phyloP scores from a whole-genome alignment of 139 green algal genomes.

The Micractinium sp. region DNA sequence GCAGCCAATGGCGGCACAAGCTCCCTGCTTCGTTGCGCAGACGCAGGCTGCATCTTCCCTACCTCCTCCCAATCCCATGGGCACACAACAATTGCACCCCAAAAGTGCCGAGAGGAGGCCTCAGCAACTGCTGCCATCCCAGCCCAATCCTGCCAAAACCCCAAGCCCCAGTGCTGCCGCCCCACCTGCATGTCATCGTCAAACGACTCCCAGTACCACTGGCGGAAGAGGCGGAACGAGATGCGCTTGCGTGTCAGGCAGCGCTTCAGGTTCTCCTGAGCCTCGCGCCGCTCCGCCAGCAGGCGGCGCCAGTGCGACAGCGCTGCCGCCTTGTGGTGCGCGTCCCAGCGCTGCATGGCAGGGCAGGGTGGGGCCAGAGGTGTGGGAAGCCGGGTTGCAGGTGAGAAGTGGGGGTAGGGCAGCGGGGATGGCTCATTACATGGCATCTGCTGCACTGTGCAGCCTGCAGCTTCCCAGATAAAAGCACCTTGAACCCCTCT shows the following conservation, averaged over 20 bases:
- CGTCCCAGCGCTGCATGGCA: slow-evolving; percentile 27
- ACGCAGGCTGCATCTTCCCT: too few relatives aligned
- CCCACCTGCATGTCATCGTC: slow-evolving; percentile 64
- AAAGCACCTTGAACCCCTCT: not conserved
- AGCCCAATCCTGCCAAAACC: not conserved
- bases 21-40: too few relatives aligned
- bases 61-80: too few relatives aligned
- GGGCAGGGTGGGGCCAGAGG: not conserved
- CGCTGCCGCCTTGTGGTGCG: slow-evolving; percentile 27
- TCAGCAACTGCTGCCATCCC: not conserved
- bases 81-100: too few relatives aligned
- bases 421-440: not conserved
- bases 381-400: not conserved
- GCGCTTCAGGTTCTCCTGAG: slow-evolving; percentile 35
- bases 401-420: not conserved
- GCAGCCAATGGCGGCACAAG: too few relatives aligned
- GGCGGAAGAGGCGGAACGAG: slow-evolving; percentile 70
- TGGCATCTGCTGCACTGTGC: not conserved
- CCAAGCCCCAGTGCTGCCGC: not conserved
- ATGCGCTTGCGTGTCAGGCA: slow-evolving; percentile 74
- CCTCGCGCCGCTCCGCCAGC: slow-evolving; percentile 20
- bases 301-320: slow-evolving; percentile 45
- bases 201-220: slow-evolving; percentile 81
- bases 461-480: not conserved
- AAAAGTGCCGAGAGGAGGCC: too few relatives aligned